Base-by-base conservation (phyloP, 495 filamentous ascomycete species). In the Neurospora hispaniola region DNA sequence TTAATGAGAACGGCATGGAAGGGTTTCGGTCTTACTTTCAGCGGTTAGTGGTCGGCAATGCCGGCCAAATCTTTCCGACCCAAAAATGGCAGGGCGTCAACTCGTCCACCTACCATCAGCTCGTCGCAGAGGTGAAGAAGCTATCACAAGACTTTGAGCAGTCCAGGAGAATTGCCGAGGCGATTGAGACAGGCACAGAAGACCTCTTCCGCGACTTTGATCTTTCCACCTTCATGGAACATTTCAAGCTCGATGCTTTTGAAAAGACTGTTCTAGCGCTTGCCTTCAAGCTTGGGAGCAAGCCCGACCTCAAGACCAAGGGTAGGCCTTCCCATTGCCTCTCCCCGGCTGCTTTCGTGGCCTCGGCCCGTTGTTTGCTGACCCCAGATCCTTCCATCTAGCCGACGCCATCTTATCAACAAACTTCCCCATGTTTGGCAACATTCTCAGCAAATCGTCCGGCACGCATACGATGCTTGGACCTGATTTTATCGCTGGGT, bases 1-100 rank as follows among this genome's bases (percentile, higher is more conserved):
- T 97, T 79, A 91, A 96, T 87, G 93, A 94, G 74, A 89, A 96
- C 94, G 93, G 93, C 79, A 97, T 97, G 94, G 94, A 97, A 85
- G 93, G 96, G 76, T 97, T 92, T 82, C 88, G 90, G 43, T 96
- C 91, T 84, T 97, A 94, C 82, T 96, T 97, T 82, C 89, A 91
- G 80, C 93, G 94, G 79, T 86, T 97, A 78, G 87, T 98, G 71
- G 90, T 88, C 80, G 88, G 88, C 78, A 97, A 96, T 87, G 91
- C 93, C 73, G 85, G 89, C 70, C 91, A 93, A 75, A 94, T 98
- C 71, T 98, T 97, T 79, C 90, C 93, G 8, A 66, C 35, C 54
- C 54, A 66, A 66, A 66, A 66, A 66, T 66, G 54, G 54, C 54
- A 66, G 54, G 87, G 89, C 43, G 81, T 89, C 44, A 92, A 87